Conservation (phyloP, 1,139 yeast species). For the Pichia sp. region DNA sequence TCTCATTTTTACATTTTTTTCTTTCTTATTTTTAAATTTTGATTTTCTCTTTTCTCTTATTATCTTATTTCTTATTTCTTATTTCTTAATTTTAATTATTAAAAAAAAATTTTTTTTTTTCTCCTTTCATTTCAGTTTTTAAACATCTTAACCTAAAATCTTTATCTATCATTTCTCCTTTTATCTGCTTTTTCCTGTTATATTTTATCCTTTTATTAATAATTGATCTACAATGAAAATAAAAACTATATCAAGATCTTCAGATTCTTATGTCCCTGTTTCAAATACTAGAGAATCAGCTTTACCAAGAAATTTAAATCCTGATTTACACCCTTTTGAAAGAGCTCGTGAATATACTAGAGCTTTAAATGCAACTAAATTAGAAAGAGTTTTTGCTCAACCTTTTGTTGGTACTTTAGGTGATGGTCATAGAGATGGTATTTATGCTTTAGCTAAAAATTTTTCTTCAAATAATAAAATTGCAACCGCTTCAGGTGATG, state of each 20-base stretch:
- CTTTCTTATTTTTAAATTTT: no score
- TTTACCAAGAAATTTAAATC: constrained; percentile 83
- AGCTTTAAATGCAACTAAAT: constrained; percentile 89
- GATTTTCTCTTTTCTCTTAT: no score
- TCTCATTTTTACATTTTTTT: no score
- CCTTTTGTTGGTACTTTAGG: constrained; percentile 96
- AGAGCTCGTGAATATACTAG: constrained; percentile 93
- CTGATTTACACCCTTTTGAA: constrained; percentile 94
- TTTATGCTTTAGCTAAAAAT: constrained; percentile 83
- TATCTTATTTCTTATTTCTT: no score
- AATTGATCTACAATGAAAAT: constrained; percentile 50
- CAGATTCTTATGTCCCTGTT: constrained; percentile 89
- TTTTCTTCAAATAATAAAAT: constrained; percentile 61
- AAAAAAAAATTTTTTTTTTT: not conserved
- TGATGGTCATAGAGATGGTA: constrained; percentile 91
- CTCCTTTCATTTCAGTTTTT: not conserved
- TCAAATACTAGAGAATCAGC: constrained; percentile 84
- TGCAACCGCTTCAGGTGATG: constrained; percentile 95
- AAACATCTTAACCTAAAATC: no score
- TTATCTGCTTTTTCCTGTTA: not conserved
- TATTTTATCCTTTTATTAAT: not conserved
- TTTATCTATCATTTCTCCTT: not conserved
- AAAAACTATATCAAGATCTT: constrained; percentile 82
- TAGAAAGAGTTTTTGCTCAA: constrained; percentile 95
- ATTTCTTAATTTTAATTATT: no score